These are phyloP conservation scores for Alternaria dauci DNA, from an alignment of 2,329 filamentous ascomycete species.

Conservation along the genomic window DNA sequence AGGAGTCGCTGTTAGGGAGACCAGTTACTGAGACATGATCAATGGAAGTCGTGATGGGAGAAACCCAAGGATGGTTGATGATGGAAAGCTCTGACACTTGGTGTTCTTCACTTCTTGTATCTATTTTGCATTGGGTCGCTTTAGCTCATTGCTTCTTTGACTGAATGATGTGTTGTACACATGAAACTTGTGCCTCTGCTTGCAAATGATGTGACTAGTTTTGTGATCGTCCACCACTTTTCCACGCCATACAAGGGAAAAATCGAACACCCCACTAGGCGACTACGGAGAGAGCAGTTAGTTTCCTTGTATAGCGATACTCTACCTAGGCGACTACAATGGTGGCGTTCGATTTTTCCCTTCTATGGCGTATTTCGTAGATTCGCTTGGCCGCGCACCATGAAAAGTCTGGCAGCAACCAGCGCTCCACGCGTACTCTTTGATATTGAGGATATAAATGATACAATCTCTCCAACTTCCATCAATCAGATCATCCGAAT, in stretches of 20 bases:
- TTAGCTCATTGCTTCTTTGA: slow-evolving; percentile 8
- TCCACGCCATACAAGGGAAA: no score
- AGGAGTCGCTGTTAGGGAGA: not conserved
- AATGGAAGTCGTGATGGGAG: not conserved
- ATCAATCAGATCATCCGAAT: slow-evolving; percentile 8
- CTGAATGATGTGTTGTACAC: slow-evolving; percentile 19
- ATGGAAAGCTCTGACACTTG: not conserved
- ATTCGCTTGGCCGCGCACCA: no score
- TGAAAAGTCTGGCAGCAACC: no score
- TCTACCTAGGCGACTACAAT: no score
- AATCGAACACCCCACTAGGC: no score
- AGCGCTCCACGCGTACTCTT: no score
- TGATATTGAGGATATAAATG: no score
- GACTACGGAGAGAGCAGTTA: no score
- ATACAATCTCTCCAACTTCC: not conserved
- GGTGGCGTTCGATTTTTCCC: no score
- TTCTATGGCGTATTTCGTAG: no score
- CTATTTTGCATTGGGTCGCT: slow-evolving; percentile 8
- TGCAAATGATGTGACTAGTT: not conserved
- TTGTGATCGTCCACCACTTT: no score
- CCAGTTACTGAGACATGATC: not conserved
- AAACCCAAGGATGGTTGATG: not conserved
- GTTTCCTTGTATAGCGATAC: no score
- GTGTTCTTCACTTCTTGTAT: slow-evolving; percentile 31
- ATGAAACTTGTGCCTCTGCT: not conserved